These are phyloP conservation scores for Emericellopsis atlantica DNA, from an alignment of 2,329 filamentous ascomycete genomes.

Conservation along the genomic window DNA sequence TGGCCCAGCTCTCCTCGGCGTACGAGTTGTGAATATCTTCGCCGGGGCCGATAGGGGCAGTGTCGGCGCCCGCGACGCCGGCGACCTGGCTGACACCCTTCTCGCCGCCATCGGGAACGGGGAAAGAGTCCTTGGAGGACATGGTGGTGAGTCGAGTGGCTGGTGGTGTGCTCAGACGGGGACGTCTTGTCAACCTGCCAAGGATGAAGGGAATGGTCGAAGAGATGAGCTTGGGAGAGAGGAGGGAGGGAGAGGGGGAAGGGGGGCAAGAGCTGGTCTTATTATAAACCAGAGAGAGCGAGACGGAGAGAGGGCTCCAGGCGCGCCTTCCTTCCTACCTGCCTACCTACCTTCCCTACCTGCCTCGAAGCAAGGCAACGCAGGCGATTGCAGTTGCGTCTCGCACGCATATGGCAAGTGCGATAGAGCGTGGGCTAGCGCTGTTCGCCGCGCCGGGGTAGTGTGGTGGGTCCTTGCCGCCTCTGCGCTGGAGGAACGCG, in stretches of 20 bases:
- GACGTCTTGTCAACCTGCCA: background rate
- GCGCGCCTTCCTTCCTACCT: too few species aligned
- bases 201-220: background rate
- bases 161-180: background rate
- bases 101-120: constrained; percentile 3
- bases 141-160: constrained; percentile 2
- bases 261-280: constrained; percentile 4
- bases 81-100: constrained; percentile 2
- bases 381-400: too few species aligned
- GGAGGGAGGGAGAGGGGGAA: background rate
- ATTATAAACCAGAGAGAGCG: constrained; percentile 5
- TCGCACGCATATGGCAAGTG: too few species aligned
- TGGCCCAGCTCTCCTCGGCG: constrained; percentile 17
- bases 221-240: background rate
- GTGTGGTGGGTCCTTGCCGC: too few species aligned
- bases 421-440: too few species aligned
- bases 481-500: too few species aligned
- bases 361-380: too few species aligned
- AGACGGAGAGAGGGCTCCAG: constrained; percentile 1
- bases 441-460: too few species aligned
- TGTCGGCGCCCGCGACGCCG: background rate
- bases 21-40: constrained; percentile 5
- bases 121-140: constrained; percentile 6
- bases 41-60: constrained; percentile 1
- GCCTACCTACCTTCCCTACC: too few species aligned